Conservation (phyloP, 768 basidiomycete species). For the Auriscalpium orientale region DNA sequence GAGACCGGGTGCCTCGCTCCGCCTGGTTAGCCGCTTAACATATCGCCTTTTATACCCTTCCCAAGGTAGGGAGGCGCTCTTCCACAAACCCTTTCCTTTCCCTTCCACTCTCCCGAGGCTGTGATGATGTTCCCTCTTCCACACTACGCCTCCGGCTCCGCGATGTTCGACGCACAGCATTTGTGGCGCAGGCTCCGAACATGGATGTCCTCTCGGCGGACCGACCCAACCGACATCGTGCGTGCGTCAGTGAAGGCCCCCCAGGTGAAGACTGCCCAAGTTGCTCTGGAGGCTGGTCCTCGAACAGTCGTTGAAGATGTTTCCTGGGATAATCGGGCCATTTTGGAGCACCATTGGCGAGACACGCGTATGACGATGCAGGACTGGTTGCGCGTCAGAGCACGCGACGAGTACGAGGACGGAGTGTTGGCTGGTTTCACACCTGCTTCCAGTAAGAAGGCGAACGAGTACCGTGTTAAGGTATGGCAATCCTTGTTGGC, state of each 20-base stretch:
- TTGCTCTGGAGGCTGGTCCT: not conserved
- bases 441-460: not conserved
- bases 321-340: conserved; percentile 4
- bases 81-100: too few relatives aligned
- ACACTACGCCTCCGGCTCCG: too few relatives aligned
- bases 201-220: not conserved
- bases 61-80: too few relatives aligned
- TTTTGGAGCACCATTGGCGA: conserved; percentile 4
- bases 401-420: conserved; percentile 6
- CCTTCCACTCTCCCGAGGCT: too few relatives aligned
- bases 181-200: not conserved
- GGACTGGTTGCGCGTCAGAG: conserved; percentile 11
- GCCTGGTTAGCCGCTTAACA: too few relatives aligned
- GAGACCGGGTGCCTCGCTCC: too few relatives aligned
- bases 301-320: not conserved
- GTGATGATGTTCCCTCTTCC: too few relatives aligned
- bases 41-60: too few relatives aligned
- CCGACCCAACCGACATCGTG: not conserved
- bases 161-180: not conserved
- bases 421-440: conserved; percentile 6
- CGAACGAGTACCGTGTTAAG: conserved; percentile 7
- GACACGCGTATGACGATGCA: conserved; percentile 9
- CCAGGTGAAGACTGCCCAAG: not conserved
- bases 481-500: not conserved
- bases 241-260: not conserved